Base-by-base conservation (phyloP, 805 yeast genomes). In the Saturnispora diversa region DNA sequence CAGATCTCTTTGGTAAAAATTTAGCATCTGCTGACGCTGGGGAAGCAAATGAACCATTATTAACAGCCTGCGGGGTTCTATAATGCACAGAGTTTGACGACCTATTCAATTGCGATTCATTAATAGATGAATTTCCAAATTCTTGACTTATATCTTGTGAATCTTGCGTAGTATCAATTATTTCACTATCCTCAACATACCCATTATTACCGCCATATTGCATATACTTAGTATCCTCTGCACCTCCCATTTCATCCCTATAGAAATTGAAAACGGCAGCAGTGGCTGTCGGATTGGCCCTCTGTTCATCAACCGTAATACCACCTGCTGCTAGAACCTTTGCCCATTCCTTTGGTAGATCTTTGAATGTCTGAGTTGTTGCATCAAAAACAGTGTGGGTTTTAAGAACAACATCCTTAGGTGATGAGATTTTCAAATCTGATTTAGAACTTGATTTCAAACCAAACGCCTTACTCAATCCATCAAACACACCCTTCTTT, bases 321-420 rank as follows among this genome's bases (percentile, higher is more conserved):
- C 96, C 96, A 52, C 87, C 82, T 2, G 92, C 84, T 10, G 80
- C 72, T 39, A 92, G 68, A 26, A 88, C 67, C 46, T 75, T 73
- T 47, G 86, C 86, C 98, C 98, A 92, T 53, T 86, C 94, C 22
- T 75, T 80, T 0, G 98, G 98, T 31, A 92, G 66, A 2, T 97
- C 97, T 1, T 92, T 85, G 58, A 82, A 90, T 32, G 84, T 82
- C 10, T 96, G 96, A 16, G 86, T 74, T 47, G 73, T 75, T 4
- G 78, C 70, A 59, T 90, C 96, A 37, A 84, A 80, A 19, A 95
- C 96, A 8, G 92, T 97, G 54, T 92, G 97, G 13, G 92, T 86
- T 26, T 86, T 81, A 55, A 88, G 95, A 54, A 84, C 80, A 13
- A 92, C 82, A 53, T 85, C 86, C 59, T 81, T 86, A 0, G 98